phyloP scores from a whole-genome alignment of 495 filamentous ascomycete species.

The Physcia stellaris region DNA sequence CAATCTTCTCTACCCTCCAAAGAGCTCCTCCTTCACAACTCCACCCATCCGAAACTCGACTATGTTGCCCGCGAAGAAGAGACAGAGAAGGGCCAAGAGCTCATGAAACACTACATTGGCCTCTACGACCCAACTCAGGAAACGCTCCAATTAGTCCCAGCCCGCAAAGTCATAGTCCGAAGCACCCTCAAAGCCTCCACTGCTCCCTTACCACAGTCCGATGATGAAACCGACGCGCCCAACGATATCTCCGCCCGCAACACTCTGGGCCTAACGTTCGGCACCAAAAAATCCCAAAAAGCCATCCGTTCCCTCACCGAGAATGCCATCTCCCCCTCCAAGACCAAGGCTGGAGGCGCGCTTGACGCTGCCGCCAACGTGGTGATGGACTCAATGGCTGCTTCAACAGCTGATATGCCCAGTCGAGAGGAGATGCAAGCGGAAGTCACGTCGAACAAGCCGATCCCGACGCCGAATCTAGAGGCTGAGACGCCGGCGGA shows the following conservation, averaged over 20 bases:
- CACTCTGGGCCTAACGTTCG: conserved; percentile 76
- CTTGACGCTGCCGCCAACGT: conserved; percentile 45
- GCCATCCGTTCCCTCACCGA: conserved; percentile 60
- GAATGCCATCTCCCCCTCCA: conserved; percentile 53
- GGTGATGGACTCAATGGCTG: conserved; percentile 49
- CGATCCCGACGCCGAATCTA: conserved; percentile 63
- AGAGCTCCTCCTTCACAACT: conserved; percentile 69
- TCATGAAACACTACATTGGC: conserved; percentile 76
- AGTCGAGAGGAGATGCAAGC: conserved; percentile 50
- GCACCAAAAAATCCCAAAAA: conserved; percentile 87
- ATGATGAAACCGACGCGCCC: too few species aligned
- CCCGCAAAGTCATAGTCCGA: conserved; percentile 60
- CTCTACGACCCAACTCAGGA: conserved; percentile 64
- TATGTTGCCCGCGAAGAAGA: conserved; percentile 66
- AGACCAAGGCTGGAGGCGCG: conserved; percentile 23
- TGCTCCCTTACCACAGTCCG: too few species aligned
- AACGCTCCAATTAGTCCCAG: conserved; percentile 60
- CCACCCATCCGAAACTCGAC: conserved; percentile 62
- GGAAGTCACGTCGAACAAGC: conserved; percentile 54
- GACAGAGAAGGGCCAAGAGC: conserved; percentile 42
- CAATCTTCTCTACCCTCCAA: conserved; percentile 25
- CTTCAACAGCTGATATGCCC: conserved; percentile 40
- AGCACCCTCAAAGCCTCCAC: conserved; percentile 34
- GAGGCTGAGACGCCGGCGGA: conserved; percentile 59
- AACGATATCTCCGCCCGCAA: conserved; percentile 37